Conservation (phyloP, 306 rosid species). For the Lablab purpureus region DNA sequence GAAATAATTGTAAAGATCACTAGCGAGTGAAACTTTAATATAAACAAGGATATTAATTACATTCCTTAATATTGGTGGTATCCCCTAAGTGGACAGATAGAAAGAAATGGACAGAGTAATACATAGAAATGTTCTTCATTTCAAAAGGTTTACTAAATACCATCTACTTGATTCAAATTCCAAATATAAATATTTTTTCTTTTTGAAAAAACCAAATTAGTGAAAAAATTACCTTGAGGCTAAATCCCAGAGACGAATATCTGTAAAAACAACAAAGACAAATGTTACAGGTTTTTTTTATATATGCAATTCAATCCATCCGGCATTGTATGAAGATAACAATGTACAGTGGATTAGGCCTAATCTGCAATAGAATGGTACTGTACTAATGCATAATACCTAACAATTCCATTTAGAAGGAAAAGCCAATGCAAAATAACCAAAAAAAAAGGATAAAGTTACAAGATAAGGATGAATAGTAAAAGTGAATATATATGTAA, state of each 20-base stretch:
- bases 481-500: not conserved
- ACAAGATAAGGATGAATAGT: not conserved
- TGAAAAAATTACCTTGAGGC: constrained; percentile 71
- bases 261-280: constrained; percentile 56
- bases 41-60: not conserved
- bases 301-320: constrained; percentile 2
- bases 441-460: not conserved
- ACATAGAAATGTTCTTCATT: constrained; percentile 3
- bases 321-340: constrained; percentile 3
- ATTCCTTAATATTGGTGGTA: not conserved
- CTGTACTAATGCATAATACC: not conserved
- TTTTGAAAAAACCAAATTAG: not conserved
- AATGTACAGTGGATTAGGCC: not conserved
- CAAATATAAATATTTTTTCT: not conserved
- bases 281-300: not conserved
- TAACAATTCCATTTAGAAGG: not conserved
- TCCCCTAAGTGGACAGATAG: not conserved
- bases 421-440: not conserved
- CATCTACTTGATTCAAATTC: constrained; percentile 15
- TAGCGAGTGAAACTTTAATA: not conserved
- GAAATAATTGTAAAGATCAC: not conserved
- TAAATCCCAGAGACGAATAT: constrained; percentile 93
- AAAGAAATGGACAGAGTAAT: not conserved
- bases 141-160: constrained; percentile 13
- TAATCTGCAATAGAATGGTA: not conserved